A percentile compares a stretch with the other conserved stretches of the same genome.
Evolutionary conservation across 495 filamentous ascomycete genomes (phyloP).

Genomic region (Clavariopsis aquatica): DNA sequence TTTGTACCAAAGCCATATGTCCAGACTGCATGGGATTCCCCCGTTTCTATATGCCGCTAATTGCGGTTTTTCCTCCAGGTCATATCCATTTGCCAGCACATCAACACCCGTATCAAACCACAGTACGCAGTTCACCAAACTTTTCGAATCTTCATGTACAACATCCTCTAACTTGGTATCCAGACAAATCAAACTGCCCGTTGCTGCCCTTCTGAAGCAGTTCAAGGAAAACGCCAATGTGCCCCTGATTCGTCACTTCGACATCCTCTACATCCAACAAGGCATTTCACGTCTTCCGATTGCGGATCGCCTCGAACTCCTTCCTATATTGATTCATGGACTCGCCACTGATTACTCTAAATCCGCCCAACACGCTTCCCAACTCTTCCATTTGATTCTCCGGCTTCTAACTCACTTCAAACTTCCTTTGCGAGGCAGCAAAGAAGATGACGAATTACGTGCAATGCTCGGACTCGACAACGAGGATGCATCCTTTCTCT

Average conservation of each 20-base stretch:
- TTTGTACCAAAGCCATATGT: not conserved
- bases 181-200: slow-evolving; percentile 74
- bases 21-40: too few species aligned
- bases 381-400: slow-evolving; percentile 82
- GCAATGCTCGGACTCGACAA: slow-evolving; percentile 64
- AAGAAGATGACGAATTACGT: slow-evolving; percentile 72
- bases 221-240: slow-evolving; percentile 73
- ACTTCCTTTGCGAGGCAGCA: slow-evolving; percentile 71
- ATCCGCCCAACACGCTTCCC: slow-evolving; percentile 62
- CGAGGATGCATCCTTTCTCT: slow-evolving; percentile 72
- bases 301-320: slow-evolving; percentile 65
- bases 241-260: slow-evolving; percentile 80
- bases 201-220: slow-evolving; percentile 78
- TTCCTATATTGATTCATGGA: slow-evolving; percentile 71
- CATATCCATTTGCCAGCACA: slow-evolving; percentile 74
- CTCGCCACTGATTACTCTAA: slow-evolving; percentile 65
- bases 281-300: slow-evolving; percentile 68
- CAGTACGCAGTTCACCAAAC: slow-evolving; percentile 44
- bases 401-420: slow-evolving; percentile 70
- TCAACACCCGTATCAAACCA: slow-evolving; percentile 70
- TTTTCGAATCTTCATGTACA: not conserved
- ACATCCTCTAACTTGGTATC: slow-evolving; percentile 33
- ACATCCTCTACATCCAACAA: slow-evolving; percentile 85
- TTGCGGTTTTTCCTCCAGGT: slow-evolving; percentile 51
- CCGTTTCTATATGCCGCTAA: slow-evolving; percentile 31